phyloP scores from a whole-genome alignment of 371 early-diverging fungal genomes.

The Nematocida minor region DNA sequence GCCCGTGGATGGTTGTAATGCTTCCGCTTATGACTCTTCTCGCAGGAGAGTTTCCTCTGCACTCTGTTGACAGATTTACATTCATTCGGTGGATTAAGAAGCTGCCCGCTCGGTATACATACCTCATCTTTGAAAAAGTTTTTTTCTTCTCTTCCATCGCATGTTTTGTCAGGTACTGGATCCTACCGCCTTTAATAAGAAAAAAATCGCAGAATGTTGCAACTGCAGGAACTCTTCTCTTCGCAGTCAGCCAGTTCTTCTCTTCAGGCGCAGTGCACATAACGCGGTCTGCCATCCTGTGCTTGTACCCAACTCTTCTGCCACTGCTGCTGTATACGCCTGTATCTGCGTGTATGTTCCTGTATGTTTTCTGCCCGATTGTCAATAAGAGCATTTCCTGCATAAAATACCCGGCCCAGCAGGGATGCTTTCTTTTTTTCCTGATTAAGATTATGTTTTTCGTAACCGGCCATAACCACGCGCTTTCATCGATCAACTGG shows the following conservation, averaged over 20 bases:
- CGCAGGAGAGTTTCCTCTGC: constrained; percentile 30
- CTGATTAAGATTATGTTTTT: constrained; percentile 41
- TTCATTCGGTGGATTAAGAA: constrained; percentile 19
- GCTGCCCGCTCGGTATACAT: not conserved
- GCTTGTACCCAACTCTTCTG: not conserved
- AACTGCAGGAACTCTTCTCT: not conserved
- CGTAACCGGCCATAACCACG: constrained; percentile 39
- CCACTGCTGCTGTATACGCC: constrained; percentile 22
- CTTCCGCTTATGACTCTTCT: not conserved
- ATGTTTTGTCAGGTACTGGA: not conserved
- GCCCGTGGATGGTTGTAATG: not conserved
- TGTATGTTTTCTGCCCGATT: not conserved
- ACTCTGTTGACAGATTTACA: not conserved
- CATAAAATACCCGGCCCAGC: not conserved
- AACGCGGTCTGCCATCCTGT: not conserved
- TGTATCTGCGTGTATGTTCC: not conserved
- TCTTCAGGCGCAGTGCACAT: not conserved
- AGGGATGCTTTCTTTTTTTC: constrained; percentile 25
- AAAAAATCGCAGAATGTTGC: too few relatives aligned
- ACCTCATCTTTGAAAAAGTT: not conserved
- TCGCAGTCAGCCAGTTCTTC: constrained; percentile 2
- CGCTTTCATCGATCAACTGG: constrained; percentile 47
- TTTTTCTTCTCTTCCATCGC: not conserved
- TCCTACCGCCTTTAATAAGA: too few relatives aligned
- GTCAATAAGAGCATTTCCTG: not conserved